These are phyloP conservation scores for Aspergillus steynii DNA, from an alignment of 495 filamentous ascomycete genomes.

Conservation along the genomic window DNA sequence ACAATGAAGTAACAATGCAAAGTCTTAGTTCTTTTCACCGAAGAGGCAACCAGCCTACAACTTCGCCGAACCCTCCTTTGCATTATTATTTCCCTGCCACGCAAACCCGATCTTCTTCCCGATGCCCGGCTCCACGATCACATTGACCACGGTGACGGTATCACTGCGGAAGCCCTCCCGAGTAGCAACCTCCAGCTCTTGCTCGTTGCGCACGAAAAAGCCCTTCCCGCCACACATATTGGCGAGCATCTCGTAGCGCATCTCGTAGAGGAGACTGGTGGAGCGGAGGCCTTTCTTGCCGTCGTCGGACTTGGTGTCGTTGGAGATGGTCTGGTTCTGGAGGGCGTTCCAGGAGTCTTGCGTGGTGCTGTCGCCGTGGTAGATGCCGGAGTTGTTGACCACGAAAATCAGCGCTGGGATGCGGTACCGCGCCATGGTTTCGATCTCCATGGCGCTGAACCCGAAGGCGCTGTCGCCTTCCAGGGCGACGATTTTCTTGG, in stretches of 20 bases:
- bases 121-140: slow-evolving; percentile 58
- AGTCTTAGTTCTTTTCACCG: no score
- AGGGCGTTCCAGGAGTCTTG: slow-evolving; percentile 40
- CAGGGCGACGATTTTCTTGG: slow-evolving; percentile 61
- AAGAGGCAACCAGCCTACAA: slow-evolving; percentile 8
- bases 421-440: slow-evolving; percentile 63
- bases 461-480: slow-evolving; percentile 67
- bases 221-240: slow-evolving; percentile 58
- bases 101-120: slow-evolving; percentile 49
- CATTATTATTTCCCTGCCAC: slow-evolving; percentile 26
- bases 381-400: slow-evolving; percentile 66
- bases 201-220: slow-evolving; percentile 52
- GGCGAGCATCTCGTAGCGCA: slow-evolving; percentile 59
- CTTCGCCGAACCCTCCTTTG: slow-evolving; percentile 17
- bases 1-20: no score
- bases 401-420: slow-evolving; percentile 65
- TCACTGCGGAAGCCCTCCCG: slow-evolving; percentile 51
- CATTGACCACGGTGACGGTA: slow-evolving; percentile 54
- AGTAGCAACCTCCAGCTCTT: slow-evolving; percentile 54
- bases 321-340: slow-evolving; percentile 34
- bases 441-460: slow-evolving; percentile 63
- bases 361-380: slow-evolving; percentile 54
- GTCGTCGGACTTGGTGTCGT: slow-evolving; percentile 35
- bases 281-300: slow-evolving; percentile 48
- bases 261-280: slow-evolving; percentile 59